Conservation (phyloP, 1,139 yeast species). For the Diutina sp. region DNA sequence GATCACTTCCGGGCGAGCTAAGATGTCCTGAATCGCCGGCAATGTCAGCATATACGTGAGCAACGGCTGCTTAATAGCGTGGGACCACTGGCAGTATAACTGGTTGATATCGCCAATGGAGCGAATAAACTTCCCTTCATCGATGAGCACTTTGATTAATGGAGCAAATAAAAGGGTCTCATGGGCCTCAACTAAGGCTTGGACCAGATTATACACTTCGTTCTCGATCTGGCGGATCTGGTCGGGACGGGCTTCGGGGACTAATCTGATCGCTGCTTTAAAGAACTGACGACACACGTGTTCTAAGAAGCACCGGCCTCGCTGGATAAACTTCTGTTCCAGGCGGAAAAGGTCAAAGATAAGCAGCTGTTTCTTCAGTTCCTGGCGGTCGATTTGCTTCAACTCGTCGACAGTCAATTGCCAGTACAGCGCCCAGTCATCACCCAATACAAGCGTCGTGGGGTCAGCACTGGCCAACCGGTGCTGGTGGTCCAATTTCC, state of each 20-base stretch:
- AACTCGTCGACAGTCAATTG: conserved; percentile 45
- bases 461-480: conserved; percentile 21
- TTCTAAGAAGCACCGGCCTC: conserved; percentile 54
- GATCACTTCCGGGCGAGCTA: conserved; percentile 34
- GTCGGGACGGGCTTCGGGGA: conserved; percentile 16
- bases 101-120: conserved; percentile 42
- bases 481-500: conserved; percentile 23
- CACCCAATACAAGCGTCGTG: conserved; percentile 25
- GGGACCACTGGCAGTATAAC: conserved; percentile 55
- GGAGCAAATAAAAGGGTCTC: conserved; percentile 45
- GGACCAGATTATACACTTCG: conserved; percentile 49
- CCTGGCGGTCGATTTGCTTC: conserved; percentile 37
- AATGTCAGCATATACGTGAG: conserved; percentile 41
- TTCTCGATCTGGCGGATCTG: conserved; percentile 38
- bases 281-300: conserved; percentile 30
- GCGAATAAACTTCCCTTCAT: conserved; percentile 56
- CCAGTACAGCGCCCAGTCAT: conserved; percentile 75
- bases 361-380: conserved; percentile 58
- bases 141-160: conserved; percentile 20
- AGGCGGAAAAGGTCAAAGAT: conserved; percentile 65
- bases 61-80: conserved; percentile 41
- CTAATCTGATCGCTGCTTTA: conserved; percentile 35
- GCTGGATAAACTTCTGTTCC: conserved; percentile 63
- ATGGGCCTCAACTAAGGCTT: conserved; percentile 50
- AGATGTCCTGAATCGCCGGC: conserved; percentile 14